Percentiles rank a stretch among this genome's conserved stretches.
Conservation (phyloP, 2,329 filamentous ascomycete genomes). For the Fusarium sp. region DNA sequence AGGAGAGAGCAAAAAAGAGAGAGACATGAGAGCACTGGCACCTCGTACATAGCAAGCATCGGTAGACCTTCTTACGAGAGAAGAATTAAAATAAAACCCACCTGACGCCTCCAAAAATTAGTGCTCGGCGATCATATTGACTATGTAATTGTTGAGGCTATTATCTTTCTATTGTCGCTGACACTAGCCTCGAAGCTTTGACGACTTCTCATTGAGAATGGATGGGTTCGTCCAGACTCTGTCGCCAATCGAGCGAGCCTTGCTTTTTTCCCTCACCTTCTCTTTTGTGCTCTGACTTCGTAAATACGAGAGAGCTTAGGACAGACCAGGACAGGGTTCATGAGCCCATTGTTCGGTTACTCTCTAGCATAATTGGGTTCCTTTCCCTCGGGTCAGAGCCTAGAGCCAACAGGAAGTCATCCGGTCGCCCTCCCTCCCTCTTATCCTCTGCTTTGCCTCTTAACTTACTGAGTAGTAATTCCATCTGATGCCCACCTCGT, state of each 20-base stretch:
- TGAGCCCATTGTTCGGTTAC: slow-evolving; percentile 17
- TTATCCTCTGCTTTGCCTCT: slow-evolving; percentile 1
- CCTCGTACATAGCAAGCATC: slow-evolving; percentile 21
- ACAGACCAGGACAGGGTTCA: slow-evolving; percentile 15
- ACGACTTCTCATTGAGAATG: not conserved
- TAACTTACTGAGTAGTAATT: not conserved
- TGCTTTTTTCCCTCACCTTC: not conserved
- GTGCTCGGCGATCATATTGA: not conserved
- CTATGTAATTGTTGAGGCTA: slow-evolving; percentile 4
- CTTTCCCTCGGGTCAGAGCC: slow-evolving; percentile 28
- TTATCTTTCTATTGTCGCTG: not conserved
- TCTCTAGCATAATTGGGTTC: slow-evolving; percentile 23
- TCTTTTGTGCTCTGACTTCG: slow-evolving; percentile 1
- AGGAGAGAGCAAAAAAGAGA: not conserved
- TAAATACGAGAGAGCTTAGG: slow-evolving; percentile 3
- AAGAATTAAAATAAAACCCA: slow-evolving; percentile 19
- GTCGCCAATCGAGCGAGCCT: not conserved
- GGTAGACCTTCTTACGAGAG: slow-evolving; percentile 21
- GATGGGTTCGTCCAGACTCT: not conserved
- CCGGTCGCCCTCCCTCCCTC: slow-evolving; percentile 5
- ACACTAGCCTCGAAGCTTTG: slow-evolving; percentile 1
- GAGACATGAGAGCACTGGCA: not conserved
- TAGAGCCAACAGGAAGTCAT: slow-evolving; percentile 38
- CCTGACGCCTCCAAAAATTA: slow-evolving; percentile 3
- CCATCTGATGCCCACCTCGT: not conserved